Percentiles rank a stretch among this genome's conserved stretches.
Conservation (phyloP, 352 stramenopile genomes). For the Pythium pectinolyticum region DNA sequence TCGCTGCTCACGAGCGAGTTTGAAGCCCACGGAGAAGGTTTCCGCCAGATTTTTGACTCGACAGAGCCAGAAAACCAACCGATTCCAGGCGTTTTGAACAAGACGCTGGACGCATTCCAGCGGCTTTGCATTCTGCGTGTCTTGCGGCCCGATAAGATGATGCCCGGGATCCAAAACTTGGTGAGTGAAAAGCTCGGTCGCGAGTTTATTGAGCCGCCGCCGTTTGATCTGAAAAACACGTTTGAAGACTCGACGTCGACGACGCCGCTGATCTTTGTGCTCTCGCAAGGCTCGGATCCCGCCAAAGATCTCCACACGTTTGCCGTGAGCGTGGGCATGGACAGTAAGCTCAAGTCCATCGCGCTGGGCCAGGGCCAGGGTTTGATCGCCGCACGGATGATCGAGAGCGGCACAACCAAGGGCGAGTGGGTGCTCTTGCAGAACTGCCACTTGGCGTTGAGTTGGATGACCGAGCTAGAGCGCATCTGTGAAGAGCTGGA, state of each 20-base stretch:
- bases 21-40: constrained; percentile 48
- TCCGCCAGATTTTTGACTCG: constrained; percentile 79
- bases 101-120: constrained; percentile 79
- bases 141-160: constrained; percentile 83
- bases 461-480: constrained; percentile 95
- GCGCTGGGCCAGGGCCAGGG: constrained; percentile 93
- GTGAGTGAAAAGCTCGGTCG: constrained; percentile 84
- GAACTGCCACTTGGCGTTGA: constrained; percentile 94
- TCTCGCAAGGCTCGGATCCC: constrained; percentile 93
- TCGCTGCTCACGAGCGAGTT: constrained; percentile 52
- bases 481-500: constrained; percentile 92
- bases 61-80: constrained; percentile 74
- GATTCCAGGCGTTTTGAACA: constrained; percentile 57
- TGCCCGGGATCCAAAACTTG: constrained; percentile 88
- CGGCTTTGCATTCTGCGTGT: constrained; percentile 79
- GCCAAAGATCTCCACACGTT: constrained; percentile 93
- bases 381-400: constrained; percentile 88
- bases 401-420: constrained; percentile 83
- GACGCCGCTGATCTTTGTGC: constrained; percentile 93
- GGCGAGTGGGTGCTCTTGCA: constrained; percentile 95
- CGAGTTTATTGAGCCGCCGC: constrained; percentile 90
- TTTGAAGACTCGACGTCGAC: constrained; percentile 88
- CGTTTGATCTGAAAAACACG: constrained; percentile 89
- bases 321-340: constrained; percentile 82
- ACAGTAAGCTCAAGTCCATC: constrained; percentile 91